Evolutionary conservation across 768 basidiomycete genomes (phyloP).

Genomic region (Gymnopilus junonius): DNA sequence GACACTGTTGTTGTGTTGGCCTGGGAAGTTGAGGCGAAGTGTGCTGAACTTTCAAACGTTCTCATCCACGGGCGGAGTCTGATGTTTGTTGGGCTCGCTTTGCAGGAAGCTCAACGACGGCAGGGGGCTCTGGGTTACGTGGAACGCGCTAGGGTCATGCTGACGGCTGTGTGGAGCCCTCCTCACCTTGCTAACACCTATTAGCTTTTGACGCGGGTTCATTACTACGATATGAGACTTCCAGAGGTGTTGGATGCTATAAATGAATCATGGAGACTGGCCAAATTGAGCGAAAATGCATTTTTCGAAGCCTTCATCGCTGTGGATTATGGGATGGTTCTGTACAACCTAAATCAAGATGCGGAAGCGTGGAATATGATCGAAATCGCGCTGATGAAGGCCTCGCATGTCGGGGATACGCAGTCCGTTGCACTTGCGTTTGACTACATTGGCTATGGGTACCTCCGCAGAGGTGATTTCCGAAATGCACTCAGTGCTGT

Average conservation of each 20-base stretch:
- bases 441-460: conserved; percentile 8
- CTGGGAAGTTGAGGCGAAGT: neutral
- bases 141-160: neutral
- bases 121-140: neutral
- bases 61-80: conserved; percentile 4
- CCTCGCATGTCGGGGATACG: neutral
- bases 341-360: conserved; percentile 1
- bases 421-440: neutral
- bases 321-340: neutral
- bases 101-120: neutral
- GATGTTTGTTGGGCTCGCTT: neutral
- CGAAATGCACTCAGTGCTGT: conserved; percentile 6
- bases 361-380: neutral
- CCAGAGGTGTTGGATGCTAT: conserved; percentile 1
- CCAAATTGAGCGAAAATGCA: neutral
- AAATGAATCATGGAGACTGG: neutral
- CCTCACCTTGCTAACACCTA: neutral
- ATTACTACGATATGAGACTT: neutral
- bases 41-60: neutral
- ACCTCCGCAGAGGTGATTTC: conserved; percentile 9
- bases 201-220: neutral
- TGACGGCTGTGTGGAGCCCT: neutral
- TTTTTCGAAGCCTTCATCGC: neutral
- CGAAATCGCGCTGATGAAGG: neutral
- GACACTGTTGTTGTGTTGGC: neutral